phyloP scores from a whole-genome alignment of 208 protist genomes.

The Leishmania arabica region DNA sequence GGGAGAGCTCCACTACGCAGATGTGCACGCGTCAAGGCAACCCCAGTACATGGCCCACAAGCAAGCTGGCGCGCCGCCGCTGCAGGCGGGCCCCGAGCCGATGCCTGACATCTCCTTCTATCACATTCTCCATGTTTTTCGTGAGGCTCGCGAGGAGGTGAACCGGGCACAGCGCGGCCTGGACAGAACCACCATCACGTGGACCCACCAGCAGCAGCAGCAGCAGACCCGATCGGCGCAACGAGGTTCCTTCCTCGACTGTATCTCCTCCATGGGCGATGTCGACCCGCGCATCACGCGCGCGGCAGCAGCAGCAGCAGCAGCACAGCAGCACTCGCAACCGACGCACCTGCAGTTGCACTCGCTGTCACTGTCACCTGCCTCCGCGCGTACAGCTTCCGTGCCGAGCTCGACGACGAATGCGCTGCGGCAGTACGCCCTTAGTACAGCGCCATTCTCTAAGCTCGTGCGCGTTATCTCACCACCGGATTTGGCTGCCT shows the following conservation, averaged over 20 bases:
- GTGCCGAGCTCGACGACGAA: not conserved
- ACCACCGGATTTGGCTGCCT: not conserved
- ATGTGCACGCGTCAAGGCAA: not conserved
- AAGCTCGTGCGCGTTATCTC: not conserved
- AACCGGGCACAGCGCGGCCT: conserved; percentile 23
- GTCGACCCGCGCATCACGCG: not conserved
- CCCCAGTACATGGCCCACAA: not conserved
- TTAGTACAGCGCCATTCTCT: not conserved
- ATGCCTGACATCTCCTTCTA: conserved; percentile 9
- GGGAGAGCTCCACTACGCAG: not conserved
- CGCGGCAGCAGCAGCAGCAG: not conserved
- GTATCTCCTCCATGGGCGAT: not conserved
- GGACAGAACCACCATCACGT: conserved; percentile 8
- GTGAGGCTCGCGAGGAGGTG: conserved; percentile 22
- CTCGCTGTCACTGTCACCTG: not conserved
- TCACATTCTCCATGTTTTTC: conserved; percentile 13
- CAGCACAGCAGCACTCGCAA: not conserved
- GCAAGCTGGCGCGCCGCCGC: not conserved
- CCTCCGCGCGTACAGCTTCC: not conserved
- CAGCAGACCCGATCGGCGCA: not conserved
- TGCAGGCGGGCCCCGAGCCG: not conserved
- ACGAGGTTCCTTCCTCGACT: not conserved
- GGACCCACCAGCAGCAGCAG: conserved; percentile 20
- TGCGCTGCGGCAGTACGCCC: not conserved
- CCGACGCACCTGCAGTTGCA: not conserved